Base-by-base conservation (phyloP, 2,329 filamentous ascomycete species). In the Verticillium dahliae region DNA sequence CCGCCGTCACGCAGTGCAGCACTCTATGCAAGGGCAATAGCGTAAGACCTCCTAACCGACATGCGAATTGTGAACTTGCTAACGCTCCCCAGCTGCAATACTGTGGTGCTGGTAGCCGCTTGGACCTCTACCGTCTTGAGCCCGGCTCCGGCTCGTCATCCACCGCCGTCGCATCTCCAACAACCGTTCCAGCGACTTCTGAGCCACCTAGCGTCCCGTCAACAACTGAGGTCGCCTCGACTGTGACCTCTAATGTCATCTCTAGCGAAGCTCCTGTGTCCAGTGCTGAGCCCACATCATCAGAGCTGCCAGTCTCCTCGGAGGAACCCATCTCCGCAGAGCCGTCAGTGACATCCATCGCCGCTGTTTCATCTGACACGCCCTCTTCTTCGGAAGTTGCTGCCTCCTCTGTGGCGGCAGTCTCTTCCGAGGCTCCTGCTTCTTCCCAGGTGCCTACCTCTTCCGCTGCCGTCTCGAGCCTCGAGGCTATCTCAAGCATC, bases 1-100 rank as follows among this genome's bases (percentile, higher is more conserved):
- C 63, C 31, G 60, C 62, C 11, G 39, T 64, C 3, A 34, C 58
- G 7, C 60, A 65, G 22, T 69, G 68, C 64, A 65, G 62, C 35
- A 69, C 66, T 64, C 55, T 67, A 6, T 69, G 68, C 64, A 60
- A 61, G 56, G 64, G 63, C 38, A 67, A 67, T 56, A 45, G 57
- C 27, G 61, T 65, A 56, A n/a, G 27, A 31, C 27, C 27, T 31
- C 27, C 27, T 31, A 31, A 31, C 27, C 27, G 27, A 31, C 27
- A 31, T 31, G 27, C 27, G 5, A 31, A 31, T 31, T 5, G 27
- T 31, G 27, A 31, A 31, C 27, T 31, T 27, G 18, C 59, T 64
- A 56, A 64, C 41, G 27, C 27, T 14, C 14, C 6, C 3, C 11
- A 65, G 65, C 45, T 54, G 3, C 63, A 66, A 59, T 66, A 60